Percentiles rank a stretch among this genome's conserved stretches.
Evolutionary conservation across 139 green algal genomes (phyloP).

Genomic region (Yamagishiella unicocca): DNA sequence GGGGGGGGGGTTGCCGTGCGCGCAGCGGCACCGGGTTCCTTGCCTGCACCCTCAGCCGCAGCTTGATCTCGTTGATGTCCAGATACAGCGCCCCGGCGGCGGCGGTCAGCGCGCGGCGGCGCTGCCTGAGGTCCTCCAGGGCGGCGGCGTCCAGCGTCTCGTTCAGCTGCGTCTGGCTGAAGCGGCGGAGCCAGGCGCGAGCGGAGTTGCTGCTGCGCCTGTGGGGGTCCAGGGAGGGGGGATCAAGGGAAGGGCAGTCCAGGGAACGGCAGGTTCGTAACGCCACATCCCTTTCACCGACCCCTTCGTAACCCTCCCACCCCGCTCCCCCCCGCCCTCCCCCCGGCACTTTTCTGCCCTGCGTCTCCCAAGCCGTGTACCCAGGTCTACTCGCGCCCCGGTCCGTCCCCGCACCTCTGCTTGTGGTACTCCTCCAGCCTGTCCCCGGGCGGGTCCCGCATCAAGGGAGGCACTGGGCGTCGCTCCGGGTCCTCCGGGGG

Average conservation of each 20-base stretch:
- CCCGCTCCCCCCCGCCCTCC: too few relatives aligned
- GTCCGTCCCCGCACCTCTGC: background rate
- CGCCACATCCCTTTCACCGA: background rate
- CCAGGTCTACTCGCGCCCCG: too few relatives aligned
- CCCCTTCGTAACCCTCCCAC: background rate
- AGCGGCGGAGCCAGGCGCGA: background rate
- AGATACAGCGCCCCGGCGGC: conserved; percentile 14
- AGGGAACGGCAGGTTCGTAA: background rate
- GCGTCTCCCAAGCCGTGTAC: too few relatives aligned
- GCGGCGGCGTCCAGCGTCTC: conserved; percentile 8
- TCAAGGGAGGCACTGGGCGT: conserved; percentile 17
- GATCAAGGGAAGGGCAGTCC: background rate
- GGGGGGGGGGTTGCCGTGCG: too few relatives aligned
- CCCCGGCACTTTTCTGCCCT: too few relatives aligned
- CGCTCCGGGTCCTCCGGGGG: background rate
- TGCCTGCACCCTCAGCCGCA: conserved; percentile 40
- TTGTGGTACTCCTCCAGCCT: conserved; percentile 41
- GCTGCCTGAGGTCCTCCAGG: conserved; percentile 26
- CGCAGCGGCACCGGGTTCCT: too few relatives aligned
- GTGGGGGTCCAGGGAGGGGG: background rate
- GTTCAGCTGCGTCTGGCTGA: background rate
- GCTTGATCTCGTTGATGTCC: conserved; percentile 39
- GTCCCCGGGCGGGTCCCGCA: conserved; percentile 18
- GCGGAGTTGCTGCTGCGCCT: conserved; percentile 28
- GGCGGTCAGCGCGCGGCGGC: conserved; percentile 29